Conservation (phyloP, 116 monocot genomes). For the Dioscorea cayenensis region DNA sequence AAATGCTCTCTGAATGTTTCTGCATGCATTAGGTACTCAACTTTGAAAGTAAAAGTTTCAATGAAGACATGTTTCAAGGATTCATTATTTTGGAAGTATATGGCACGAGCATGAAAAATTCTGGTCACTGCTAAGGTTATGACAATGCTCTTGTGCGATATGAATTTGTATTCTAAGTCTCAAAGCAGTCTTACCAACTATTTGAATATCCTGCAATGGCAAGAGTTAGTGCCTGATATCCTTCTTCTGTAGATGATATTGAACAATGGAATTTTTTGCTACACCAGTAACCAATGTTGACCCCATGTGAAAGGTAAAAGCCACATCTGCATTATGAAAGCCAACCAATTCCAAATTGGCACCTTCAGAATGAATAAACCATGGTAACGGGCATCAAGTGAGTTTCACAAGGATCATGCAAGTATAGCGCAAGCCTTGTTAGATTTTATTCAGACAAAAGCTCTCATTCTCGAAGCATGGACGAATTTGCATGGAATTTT, state of each 20-base stretch:
- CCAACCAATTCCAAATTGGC: conserved; percentile 87
- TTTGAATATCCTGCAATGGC: conserved; percentile 43
- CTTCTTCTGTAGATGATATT: conserved; percentile 62
- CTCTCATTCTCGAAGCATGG: conserved; percentile 22
- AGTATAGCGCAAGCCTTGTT: conserved; percentile 29
- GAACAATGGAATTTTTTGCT: conserved; percentile 50
- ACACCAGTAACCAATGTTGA: conserved; percentile 72
- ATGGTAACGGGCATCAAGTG: conserved; percentile 54
- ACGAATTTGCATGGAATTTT: not conserved
- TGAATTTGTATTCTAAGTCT: conserved; percentile 36
- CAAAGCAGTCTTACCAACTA: conserved; percentile 86
- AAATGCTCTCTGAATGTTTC: too few relatives aligned
- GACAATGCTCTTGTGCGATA: conserved; percentile 16
- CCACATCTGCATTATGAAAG: conserved; percentile 96
- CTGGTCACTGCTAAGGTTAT: conserved; percentile 13
- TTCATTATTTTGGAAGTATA: conserved; percentile 10
- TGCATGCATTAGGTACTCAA: too few relatives aligned
- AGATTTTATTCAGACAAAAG: conserved; percentile 27
- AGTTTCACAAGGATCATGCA: conserved; percentile 52
- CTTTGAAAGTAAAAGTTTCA: too few relatives aligned
- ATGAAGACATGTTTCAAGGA: not conserved
- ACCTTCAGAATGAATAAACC: conserved; percentile 69
- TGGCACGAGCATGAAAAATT: conserved; percentile 14
- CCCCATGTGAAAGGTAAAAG: conserved; percentile 44
- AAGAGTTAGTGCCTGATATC: conserved; percentile 55